These are phyloP conservation scores for Zygotorulaspora chibaensis DNA, from an alignment of 805 yeast species.

Conservation along the genomic window DNA sequence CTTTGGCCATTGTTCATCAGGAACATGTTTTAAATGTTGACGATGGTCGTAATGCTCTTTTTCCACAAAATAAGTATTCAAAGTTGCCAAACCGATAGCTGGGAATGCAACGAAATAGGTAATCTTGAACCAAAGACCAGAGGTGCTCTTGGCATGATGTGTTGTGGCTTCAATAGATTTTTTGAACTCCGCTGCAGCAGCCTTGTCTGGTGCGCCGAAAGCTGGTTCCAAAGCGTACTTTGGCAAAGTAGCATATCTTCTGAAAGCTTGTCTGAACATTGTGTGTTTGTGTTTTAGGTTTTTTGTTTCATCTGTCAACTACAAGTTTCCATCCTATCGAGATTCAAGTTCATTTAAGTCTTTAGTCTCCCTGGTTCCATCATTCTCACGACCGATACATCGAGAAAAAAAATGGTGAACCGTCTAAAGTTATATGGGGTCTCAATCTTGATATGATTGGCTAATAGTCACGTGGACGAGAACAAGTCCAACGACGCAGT, in stretches of 20 bases:
- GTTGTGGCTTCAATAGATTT: conserved; percentile 57
- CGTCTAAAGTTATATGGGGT: not conserved
- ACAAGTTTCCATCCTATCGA: not conserved
- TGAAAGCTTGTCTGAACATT: conserved; percentile 45
- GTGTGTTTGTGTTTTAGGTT: conserved; percentile 6
- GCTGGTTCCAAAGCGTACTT: conserved; percentile 46
- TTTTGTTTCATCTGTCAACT: not conserved
- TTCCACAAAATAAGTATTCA: conserved; percentile 79
- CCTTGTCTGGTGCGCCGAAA: conserved; percentile 41
- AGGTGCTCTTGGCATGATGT: conserved; percentile 76
- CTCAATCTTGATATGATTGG: not conserved
- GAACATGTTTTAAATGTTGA: conserved; percentile 58
- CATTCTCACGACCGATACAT: not conserved
- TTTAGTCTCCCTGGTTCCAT: not conserved
- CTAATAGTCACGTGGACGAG: too few relatives aligned
- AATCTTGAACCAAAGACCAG: conserved; percentile 81
- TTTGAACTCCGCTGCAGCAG: conserved; percentile 68
- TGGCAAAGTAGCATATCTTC: conserved; percentile 38
- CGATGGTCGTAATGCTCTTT: conserved; percentile 88
- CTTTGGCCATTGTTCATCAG: conserved; percentile 90
- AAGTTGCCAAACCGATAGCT: conserved; percentile 67
- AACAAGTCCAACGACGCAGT: too few relatives aligned
- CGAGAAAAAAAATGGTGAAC: not conserved
- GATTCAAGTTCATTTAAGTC: not conserved
- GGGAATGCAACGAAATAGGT: conserved; percentile 79